These are phyloP conservation scores for Ophidiomyces ophidiicola DNA, from an alignment of 2,329 filamentous ascomycete species.

Conservation along the genomic window DNA sequence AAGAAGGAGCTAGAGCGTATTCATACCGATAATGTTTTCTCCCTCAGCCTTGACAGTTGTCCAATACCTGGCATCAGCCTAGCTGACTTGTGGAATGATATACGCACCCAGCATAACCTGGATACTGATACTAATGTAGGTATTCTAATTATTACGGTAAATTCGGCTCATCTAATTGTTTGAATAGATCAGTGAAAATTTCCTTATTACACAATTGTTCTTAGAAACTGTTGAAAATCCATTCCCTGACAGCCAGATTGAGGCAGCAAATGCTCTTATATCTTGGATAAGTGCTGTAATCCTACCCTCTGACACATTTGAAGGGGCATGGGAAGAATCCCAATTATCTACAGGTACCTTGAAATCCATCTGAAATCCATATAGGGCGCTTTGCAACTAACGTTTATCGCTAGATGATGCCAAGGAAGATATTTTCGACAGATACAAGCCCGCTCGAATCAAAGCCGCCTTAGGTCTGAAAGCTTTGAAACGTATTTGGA, in stretches of 20 bases:
- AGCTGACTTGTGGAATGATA: constrained; percentile 22
- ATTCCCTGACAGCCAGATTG: constrained; percentile 18
- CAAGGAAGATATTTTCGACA: constrained; percentile 15
- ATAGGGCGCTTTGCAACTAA: background rate
- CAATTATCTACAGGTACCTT: constrained; percentile 16
- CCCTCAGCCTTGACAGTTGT: background rate
- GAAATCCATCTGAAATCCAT: constrained; percentile 3
- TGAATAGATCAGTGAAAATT: constrained; percentile 23
- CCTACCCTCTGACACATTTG: constrained; percentile 26
- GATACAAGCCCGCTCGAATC: constrained; percentile 20
- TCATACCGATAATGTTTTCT: background rate
- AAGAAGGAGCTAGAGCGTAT: constrained; percentile 7
- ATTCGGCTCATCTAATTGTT: constrained; percentile 1
- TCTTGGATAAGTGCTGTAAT: constrained; percentile 24
- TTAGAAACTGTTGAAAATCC: constrained; percentile 16
- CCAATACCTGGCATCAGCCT: constrained; percentile 5
- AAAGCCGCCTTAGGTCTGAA: constrained; percentile 23
- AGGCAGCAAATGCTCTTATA: constrained; percentile 22
- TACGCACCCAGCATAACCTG: constrained; percentile 19
- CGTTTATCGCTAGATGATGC: constrained; percentile 9
- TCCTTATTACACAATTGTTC: constrained; percentile 22
- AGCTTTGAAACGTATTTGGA: constrained; percentile 19
- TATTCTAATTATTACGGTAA: background rate
- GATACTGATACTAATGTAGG: constrained; percentile 19
- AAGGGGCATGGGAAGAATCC: constrained; percentile 20